phyloP scores from a whole-genome alignment of 768 basidiomycete species.

The Panaeolus papilionaceus region DNA sequence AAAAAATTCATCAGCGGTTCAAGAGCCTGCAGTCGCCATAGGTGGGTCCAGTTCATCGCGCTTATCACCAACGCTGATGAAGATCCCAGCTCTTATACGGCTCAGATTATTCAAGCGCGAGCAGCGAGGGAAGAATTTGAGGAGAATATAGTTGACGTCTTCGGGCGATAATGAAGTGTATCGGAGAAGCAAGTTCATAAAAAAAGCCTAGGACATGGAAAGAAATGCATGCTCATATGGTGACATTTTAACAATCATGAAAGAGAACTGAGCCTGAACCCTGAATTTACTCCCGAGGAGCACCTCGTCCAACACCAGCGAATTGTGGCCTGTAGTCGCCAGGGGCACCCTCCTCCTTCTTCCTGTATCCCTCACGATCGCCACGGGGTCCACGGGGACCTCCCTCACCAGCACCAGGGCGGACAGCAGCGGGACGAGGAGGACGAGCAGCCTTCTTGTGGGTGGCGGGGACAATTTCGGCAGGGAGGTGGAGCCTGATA shows the following conservation, averaged over 20 bases:
- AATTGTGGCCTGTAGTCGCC: constrained; percentile 91
- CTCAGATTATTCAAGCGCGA: constrained; percentile 51
- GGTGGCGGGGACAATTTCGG: constrained; percentile 95
- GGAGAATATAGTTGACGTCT: constrained; percentile 51
- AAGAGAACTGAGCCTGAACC: constrained; percentile 21
- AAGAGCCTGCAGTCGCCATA: constrained; percentile 50
- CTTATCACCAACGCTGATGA: constrained; percentile 23
- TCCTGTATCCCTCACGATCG: constrained; percentile 91
- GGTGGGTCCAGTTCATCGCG: constrained; percentile 37
- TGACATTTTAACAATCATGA: constrained; percentile 12
- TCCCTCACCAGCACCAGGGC: constrained; percentile 74
- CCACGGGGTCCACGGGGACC: constrained; percentile 87
- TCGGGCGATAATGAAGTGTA: constrained; percentile 35
- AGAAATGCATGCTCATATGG: constrained; percentile 12
- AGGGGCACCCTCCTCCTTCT: constrained; percentile 89
- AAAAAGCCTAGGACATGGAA: constrained; percentile 22
- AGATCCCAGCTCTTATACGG: constrained; percentile 54
- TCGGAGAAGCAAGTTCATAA: constrained; percentile 23
- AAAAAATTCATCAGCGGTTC: constrained; percentile 57
- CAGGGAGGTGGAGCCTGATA: constrained; percentile 89
- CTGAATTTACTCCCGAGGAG: constrained; percentile 66
- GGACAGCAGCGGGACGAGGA: constrained; percentile 78
- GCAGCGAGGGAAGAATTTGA: constrained; percentile 26
- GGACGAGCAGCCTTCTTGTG: constrained; percentile 96
- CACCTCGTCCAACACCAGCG: constrained; percentile 89